Percentiles rank a stretch among this genome's conserved stretches.
phyloP scores from a whole-genome alignment of 1,284 basidiomycete genomes.

The Pseudozyma tsukubaensis region DNA sequence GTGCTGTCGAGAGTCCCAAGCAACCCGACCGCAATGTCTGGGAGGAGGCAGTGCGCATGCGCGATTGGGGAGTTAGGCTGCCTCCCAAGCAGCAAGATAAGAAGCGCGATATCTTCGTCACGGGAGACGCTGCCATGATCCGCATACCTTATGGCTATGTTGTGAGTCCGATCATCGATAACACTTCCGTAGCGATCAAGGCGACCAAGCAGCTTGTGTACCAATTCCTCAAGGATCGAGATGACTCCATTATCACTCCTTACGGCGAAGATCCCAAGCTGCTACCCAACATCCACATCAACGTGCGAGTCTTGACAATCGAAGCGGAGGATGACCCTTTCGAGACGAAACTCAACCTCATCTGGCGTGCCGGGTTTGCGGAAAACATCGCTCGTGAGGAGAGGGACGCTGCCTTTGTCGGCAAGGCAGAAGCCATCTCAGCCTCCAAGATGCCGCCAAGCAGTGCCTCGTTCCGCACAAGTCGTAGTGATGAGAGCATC shows the following conservation, averaged over 20 bases:
- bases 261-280: slow-evolving; percentile 63
- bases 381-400: slow-evolving; percentile 81
- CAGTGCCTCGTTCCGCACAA: slow-evolving; percentile 50
- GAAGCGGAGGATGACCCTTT: slow-evolving; percentile 91
- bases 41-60: slow-evolving; percentile 82
- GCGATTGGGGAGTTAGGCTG: slow-evolving; percentile 73
- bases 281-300: slow-evolving; percentile 74
- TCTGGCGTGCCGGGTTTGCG: slow-evolving; percentile 80
- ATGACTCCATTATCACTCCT: slow-evolving; percentile 61
- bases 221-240: slow-evolving; percentile 68
- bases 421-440: slow-evolving; percentile 74
- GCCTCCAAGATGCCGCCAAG: slow-evolving; percentile 68
- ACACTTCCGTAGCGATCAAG: slow-evolving; percentile 69
- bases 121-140: slow-evolving; percentile 78
- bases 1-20: slow-evolving; percentile 70
- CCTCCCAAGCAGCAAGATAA: slow-evolving; percentile 17
- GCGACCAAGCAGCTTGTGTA: slow-evolving; percentile 70
- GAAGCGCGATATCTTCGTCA: slow-evolving; percentile 69
- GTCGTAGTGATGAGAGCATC: slow-evolving; percentile 10
- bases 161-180: slow-evolving; percentile 72
- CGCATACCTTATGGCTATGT: slow-evolving; percentile 84
- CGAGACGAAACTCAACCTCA: slow-evolving; percentile 82
- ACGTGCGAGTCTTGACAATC: slow-evolving; percentile 75
- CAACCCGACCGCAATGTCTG: slow-evolving; percentile 71
- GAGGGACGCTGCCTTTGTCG: slow-evolving; percentile 83